Evolutionary conservation across 768 basidiomycete genomes (phyloP).

Genomic region (Glaciozyma martinii): DNA sequence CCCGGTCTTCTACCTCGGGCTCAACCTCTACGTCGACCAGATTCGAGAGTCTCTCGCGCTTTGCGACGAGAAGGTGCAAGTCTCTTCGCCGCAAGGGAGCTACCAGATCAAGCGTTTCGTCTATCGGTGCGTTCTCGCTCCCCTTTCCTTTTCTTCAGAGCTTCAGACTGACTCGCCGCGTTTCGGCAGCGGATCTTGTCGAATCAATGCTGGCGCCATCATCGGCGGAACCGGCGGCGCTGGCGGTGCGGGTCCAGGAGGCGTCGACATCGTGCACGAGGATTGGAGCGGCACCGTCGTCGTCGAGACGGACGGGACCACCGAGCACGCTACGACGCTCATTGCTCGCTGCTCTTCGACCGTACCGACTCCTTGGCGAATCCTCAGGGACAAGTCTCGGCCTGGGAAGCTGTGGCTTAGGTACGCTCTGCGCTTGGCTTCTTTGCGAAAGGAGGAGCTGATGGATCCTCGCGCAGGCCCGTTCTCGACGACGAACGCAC

Average conservation of each 20-base stretch:
- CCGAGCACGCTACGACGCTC: background rate
- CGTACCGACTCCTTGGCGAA: constrained; percentile 14
- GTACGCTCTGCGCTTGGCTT: background rate
- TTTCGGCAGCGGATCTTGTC: background rate
- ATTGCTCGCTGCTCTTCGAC: constrained; percentile 4
- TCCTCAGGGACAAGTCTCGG: constrained; percentile 12
- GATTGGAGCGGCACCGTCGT: constrained; percentile 30
- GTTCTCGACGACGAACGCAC: background rate
- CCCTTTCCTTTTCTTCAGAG: background rate
- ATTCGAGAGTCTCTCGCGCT: constrained; percentile 13
- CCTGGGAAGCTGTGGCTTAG: constrained; percentile 11
- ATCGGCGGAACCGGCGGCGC: constrained; percentile 7
- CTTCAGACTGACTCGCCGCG: background rate
- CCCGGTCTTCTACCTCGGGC: constrained; percentile 28
- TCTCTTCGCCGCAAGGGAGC: constrained; percentile 26
- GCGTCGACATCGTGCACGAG: constrained; percentile 25
- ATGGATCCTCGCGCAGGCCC: background rate
- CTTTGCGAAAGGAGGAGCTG: too few relatives aligned
- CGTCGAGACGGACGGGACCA: constrained; percentile 17
- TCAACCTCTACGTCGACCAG: constrained; percentile 1
- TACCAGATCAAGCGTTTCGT: constrained; percentile 28
- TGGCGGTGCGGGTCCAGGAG: constrained; percentile 17
- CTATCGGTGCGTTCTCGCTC: constrained; percentile 25
- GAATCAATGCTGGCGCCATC: constrained; percentile 16
- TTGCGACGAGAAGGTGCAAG: constrained; percentile 5